These are phyloP conservation scores for Yamadazyma kanchanaburiensis DNA, from an alignment of 1,139 yeast genomes.

Conservation along the genomic window DNA sequence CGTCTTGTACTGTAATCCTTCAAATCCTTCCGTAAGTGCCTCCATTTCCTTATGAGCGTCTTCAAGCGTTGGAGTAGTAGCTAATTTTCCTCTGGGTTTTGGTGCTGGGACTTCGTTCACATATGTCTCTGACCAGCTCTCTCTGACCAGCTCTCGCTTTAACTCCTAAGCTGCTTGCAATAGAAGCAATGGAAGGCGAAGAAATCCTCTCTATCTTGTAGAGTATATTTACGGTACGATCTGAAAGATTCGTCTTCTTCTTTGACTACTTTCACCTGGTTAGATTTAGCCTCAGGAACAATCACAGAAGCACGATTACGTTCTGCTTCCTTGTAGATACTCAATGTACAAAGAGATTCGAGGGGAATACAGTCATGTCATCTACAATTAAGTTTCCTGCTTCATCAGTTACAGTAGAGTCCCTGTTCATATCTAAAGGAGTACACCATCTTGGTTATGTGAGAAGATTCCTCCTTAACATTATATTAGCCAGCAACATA, in stretches of 20 bases:
- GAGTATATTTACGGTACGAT: slow-evolving; percentile 4
- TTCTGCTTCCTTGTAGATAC: slow-evolving; percentile 3
- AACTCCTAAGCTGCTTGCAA: slow-evolving; percentile 3
- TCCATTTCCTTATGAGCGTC: slow-evolving; percentile 8
- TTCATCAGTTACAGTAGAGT: slow-evolving; percentile 6
- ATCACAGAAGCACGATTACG: slow-evolving; percentile 3
- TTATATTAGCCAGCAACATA: slow-evolving; percentile 1
- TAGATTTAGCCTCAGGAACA: slow-evolving; percentile 3
- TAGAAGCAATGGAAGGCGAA: slow-evolving; percentile 7
- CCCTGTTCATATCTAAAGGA: slow-evolving; percentile 3
- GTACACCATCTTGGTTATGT: slow-evolving; percentile 5
- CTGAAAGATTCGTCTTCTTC: slow-evolving; percentile 1
- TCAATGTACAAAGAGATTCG: slow-evolving; percentile 3
- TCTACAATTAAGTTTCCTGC: slow-evolving; percentile 7
- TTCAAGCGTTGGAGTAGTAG: slow-evolving; percentile 7
- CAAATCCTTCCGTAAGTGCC: slow-evolving; percentile 1
- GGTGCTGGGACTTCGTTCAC: slow-evolving; percentile 9
- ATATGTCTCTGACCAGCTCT: slow-evolving; percentile 4
- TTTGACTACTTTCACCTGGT: slow-evolving; percentile 2
- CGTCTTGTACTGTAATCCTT: slow-evolving; percentile 5
- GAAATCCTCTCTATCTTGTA: slow-evolving; percentile 4
- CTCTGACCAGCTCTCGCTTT: slow-evolving; percentile 3
- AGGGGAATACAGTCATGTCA: slow-evolving; percentile 6
- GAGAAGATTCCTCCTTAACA: slow-evolving; percentile 1
- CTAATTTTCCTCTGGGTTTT: slow-evolving; percentile 7